phyloP scores from a whole-genome alignment of 148 eudicot species.

The Gaultheria prostrata region DNA sequence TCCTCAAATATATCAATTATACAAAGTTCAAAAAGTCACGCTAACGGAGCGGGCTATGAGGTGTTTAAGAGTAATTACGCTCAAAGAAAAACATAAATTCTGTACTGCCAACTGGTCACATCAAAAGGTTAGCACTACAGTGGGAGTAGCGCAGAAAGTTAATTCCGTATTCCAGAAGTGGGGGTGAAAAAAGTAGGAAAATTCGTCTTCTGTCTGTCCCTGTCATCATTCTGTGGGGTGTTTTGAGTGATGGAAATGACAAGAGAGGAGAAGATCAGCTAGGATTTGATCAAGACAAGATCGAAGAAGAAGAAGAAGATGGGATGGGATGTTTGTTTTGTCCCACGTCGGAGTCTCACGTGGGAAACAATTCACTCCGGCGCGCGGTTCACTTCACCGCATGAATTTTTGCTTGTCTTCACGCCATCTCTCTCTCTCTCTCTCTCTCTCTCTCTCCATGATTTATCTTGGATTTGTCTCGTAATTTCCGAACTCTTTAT shows the following conservation, averaged over 20 bases:
- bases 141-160: neutral
- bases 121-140: neutral
- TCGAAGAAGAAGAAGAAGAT: neutral
- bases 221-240: neutral
- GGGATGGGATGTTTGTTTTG: constrained; percentile 5
- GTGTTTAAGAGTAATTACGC: no score
- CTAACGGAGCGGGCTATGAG: no score
- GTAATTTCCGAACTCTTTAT: neutral
- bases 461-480: neutral
- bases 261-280: neutral
- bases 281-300: neutral
- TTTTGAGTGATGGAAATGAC: constrained; percentile 2
- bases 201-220: neutral
- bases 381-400: neutral
- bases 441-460: neutral
- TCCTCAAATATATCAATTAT: no score
- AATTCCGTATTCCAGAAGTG: neutral
- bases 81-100: no score
- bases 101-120: neutral
- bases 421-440: neutral
- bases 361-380: neutral
- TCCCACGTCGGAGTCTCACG: neutral
- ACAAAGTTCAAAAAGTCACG: no score
- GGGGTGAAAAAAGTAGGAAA: neutral
- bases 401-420: neutral